Base-by-base conservation (phyloP, 1,284 basidiomycete genomes). In the Moniliophthora roreri region DNA sequence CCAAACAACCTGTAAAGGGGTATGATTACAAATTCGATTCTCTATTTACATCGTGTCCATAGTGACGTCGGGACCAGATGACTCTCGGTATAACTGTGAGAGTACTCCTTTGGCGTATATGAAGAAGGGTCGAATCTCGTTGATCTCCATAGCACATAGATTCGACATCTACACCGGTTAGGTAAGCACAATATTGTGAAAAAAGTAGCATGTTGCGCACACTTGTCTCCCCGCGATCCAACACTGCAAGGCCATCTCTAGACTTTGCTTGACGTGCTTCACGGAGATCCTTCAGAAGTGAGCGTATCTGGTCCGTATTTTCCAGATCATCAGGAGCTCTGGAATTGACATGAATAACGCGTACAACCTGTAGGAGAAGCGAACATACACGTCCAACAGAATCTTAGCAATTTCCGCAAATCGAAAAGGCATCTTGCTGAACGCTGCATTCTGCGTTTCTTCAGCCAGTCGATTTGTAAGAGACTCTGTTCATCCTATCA, bases 221-320 rank as follows among this genome's bases (percentile, higher is more conserved):
- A 71, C 87, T 87, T 18, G 97, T 78, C 66, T 90, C 89, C 61
- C 81, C 87, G 66, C 85, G 83, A 70, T 86, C 85, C 20, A 93
- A 74, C 56, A 80, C 78, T 52, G 77, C 72, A 6, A 98, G 74
- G 77, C 95, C 94, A 42, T 89, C 82, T 55, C 95, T 76, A 70
- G 91, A 89, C 69, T 99, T 99, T 24, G 93, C 89, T 69, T 98
- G 96, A 41, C 96, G 81, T 15, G 91, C 91, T 73, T 99, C 95
- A 15, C 94, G 88, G 32, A 99, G 79, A 66, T 98, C 95, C 69
- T 98, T 96, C 38, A 99, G 79, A 2, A 98, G 70, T 1, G 87
- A 84, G 1, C 93, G 83, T 15, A 99, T 75, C 58, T 83, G 86
- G 51, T 94, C 92, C 0, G 93, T 84, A 48, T 87, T 84, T 47